Conservation (phyloP, 305 asterid species). For the Stenogyne calaminthoides region DNA sequence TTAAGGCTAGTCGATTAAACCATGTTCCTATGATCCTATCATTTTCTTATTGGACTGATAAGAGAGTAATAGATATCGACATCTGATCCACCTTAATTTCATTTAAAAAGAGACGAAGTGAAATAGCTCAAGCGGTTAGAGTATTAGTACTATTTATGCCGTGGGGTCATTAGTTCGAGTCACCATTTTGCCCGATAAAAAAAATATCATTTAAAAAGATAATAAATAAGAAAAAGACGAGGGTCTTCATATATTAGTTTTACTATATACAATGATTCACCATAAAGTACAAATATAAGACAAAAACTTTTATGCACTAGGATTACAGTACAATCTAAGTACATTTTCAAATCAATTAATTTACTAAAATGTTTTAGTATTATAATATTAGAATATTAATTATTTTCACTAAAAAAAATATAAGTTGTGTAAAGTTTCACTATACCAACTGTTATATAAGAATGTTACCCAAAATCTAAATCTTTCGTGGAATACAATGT, state of each 20-base stretch:
- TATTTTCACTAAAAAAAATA: no score
- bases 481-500: not conserved
- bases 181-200: no score
- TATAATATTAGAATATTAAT: no score
- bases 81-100: constrained; percentile 38
- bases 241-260: not conserved
- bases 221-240: not conserved
- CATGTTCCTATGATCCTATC: constrained; percentile 28
- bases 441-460: not conserved
- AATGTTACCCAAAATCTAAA: not conserved
- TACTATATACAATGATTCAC: not conserved
- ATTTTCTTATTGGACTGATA: constrained; percentile 30
- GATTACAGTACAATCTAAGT: not conserved
- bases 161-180: no score
- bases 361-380: no score
- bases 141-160: no score
- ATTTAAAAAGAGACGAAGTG: not conserved
- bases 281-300: not conserved
- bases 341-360: not conserved
- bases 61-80: constrained; percentile 21
- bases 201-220: constrained; percentile 19
- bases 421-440: no score
- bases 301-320: no score
- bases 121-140: no score
- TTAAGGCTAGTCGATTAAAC: constrained; percentile 25